phyloP scores from a whole-genome alignment of 2,329 filamentous ascomycete genomes.

The Trichoderma atrobrunneum region DNA sequence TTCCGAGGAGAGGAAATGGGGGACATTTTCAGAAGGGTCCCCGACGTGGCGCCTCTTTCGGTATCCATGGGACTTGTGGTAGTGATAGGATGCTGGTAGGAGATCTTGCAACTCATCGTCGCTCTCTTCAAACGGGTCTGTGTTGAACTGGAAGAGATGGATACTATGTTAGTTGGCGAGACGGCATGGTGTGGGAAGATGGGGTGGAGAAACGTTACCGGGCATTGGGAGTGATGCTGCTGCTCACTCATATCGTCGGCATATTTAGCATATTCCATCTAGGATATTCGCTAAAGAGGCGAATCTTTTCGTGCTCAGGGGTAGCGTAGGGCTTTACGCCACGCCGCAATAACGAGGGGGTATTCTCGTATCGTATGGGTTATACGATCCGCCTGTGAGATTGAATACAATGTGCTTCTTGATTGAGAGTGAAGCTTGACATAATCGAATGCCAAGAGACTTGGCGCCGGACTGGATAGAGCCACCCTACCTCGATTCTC shows the following conservation, averaged over 20 bases:
- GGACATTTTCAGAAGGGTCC: background rate
- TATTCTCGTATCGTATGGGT: background rate
- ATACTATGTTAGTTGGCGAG: background rate
- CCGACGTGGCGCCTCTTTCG: background rate
- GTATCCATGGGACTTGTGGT: background rate
- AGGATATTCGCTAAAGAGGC: background rate
- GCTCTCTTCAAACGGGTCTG: background rate
- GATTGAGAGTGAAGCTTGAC: background rate
- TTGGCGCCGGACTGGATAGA: background rate
- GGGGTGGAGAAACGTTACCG: background rate
- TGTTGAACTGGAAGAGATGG: background rate
- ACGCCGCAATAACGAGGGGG: background rate
- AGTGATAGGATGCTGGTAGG: background rate
- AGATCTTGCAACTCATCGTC: background rate
- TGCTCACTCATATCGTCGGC: background rate
- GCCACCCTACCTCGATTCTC: background rate
- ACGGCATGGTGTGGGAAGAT: background rate
- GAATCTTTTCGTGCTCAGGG: background rate
- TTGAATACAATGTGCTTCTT: background rate
- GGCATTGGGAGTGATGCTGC: background rate
- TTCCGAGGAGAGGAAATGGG: background rate
- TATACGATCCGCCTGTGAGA: background rate
- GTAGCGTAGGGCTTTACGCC: background rate
- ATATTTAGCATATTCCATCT: background rate
- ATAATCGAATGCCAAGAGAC: background rate